Percentiles rank a stretch among this genome's conserved stretches.
These are phyloP conservation scores for Eucalyptus regnans DNA, from an alignment of 345 rosid species.

Conservation along the genomic window DNA sequence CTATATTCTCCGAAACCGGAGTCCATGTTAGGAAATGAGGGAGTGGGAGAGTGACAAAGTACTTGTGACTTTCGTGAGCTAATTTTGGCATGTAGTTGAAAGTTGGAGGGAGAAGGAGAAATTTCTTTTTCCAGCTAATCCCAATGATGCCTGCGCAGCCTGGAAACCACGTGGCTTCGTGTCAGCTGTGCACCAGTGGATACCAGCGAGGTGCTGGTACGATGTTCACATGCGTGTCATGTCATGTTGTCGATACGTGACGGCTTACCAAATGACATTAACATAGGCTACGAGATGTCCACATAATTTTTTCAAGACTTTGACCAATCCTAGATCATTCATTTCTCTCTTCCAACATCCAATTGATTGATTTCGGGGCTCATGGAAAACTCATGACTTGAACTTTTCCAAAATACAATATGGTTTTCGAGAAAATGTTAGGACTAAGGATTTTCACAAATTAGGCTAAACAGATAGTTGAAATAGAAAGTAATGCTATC, in stretches of 20 bases:
- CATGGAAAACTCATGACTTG: neutral
- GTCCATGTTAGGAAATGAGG: neutral
- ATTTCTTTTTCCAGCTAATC: neutral
- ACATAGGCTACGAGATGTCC: neutral
- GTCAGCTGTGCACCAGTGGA: neutral
- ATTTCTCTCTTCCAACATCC: neutral
- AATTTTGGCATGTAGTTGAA: neutral
- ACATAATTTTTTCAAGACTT: neutral
- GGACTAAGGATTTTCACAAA: neutral
- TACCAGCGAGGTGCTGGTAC: neutral
- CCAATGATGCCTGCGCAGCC: neutral
- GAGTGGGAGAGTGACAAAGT: neutral
- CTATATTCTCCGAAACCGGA: neutral
- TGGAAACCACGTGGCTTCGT: neutral
- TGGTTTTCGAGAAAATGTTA: neutral
- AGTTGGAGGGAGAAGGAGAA: neutral
- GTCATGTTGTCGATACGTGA: neutral
- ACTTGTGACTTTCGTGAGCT: neutral
- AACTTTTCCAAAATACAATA: neutral
- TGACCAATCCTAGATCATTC: neutral
- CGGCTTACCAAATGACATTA: neutral
- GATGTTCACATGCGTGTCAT: accelerated
- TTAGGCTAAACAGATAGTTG: accelerated
- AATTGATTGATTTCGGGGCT: neutral
- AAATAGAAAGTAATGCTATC: neutral